Conservation (phyloP, 2,329 filamentous ascomycete species). For the Fusarium udum region DNA sequence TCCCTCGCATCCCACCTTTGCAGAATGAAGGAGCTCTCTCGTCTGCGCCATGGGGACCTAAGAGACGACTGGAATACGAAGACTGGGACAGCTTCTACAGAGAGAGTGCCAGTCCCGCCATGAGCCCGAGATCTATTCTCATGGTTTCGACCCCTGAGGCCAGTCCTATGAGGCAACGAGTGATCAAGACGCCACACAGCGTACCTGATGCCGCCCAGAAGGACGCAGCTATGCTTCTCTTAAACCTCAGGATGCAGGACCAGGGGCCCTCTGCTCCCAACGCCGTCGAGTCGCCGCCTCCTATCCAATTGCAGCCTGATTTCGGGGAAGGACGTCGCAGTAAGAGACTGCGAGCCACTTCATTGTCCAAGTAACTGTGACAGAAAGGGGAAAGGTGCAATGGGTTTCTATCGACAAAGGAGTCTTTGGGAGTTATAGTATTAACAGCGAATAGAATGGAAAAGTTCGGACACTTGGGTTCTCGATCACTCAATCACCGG, state of each 20-base stretch:
- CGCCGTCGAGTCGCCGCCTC: neutral
- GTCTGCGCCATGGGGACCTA: slow-evolving; percentile 27
- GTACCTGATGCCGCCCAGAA: slow-evolving; percentile 25
- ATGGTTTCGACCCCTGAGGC: slow-evolving; percentile 30
- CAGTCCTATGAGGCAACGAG: slow-evolving; percentile 22
- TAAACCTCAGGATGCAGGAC: slow-evolving; percentile 31
- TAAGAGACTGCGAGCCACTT: slow-evolving; percentile 37
- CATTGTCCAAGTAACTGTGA: slow-evolving; percentile 10
- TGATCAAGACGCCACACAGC: neutral
- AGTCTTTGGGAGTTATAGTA: slow-evolving; percentile 25
- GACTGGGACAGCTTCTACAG: slow-evolving; percentile 30
- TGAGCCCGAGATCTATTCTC: slow-evolving; percentile 17
- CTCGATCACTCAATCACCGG: slow-evolving; percentile 1
- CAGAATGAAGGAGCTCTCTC: slow-evolving; percentile 13
- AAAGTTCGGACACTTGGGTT: slow-evolving; percentile 13
- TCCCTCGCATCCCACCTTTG: slow-evolving; percentile 31
- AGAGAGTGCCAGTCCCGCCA: slow-evolving; percentile 35
- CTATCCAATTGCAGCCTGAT: neutral
- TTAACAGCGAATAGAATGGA: slow-evolving; percentile 34
- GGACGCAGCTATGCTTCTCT: slow-evolving; percentile 38
- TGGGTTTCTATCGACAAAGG: neutral
- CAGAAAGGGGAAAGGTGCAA: neutral
- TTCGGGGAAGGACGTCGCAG: slow-evolving; percentile 28
- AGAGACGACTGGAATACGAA: slow-evolving; percentile 38
- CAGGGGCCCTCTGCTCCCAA: neutral